Conservation (phyloP, 306 rosid genomes). For the Cercis canadensis region DNA sequence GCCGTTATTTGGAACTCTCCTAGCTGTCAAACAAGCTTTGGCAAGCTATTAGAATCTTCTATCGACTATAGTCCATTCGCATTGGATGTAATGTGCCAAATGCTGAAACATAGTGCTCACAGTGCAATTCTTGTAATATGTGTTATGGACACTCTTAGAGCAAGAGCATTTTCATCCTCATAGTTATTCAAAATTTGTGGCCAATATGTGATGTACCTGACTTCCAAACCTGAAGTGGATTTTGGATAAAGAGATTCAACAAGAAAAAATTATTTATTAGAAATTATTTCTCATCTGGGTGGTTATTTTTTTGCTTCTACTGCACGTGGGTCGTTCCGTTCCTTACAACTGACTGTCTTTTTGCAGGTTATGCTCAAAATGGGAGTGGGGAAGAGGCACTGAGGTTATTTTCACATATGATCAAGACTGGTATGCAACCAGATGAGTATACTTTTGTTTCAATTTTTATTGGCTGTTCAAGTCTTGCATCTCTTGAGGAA, state of each 20-base stretch:
- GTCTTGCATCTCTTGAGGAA: constrained; percentile 48
- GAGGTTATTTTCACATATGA: constrained; percentile 48
- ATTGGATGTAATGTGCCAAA: no score
- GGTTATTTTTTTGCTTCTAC: neutral
- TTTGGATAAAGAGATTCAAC: no score
- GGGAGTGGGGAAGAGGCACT: constrained; percentile 59
- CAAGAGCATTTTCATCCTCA: neutral
- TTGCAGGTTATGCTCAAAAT: constrained; percentile 57
- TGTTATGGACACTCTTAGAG: neutral
- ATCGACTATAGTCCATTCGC: no score
- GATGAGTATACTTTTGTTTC: constrained; percentile 56
- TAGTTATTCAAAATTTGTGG: neutral
- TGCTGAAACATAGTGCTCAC: no score
- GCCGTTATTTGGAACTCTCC: no score
- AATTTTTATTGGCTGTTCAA: constrained; percentile 54
- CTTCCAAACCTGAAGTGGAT: no score
- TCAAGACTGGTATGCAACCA: constrained; percentile 46
- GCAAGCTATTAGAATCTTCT: no score
- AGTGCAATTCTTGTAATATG: no score
- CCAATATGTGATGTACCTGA: neutral
- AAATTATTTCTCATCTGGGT: no score
- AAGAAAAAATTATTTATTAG: no score
- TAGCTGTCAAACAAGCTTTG: no score
- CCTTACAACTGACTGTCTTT: constrained; percentile 20
- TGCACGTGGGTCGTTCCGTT: neutral